Conservation (phyloP, 768 basidiomycete genomes). For the Boletellus emodensis region DNA sequence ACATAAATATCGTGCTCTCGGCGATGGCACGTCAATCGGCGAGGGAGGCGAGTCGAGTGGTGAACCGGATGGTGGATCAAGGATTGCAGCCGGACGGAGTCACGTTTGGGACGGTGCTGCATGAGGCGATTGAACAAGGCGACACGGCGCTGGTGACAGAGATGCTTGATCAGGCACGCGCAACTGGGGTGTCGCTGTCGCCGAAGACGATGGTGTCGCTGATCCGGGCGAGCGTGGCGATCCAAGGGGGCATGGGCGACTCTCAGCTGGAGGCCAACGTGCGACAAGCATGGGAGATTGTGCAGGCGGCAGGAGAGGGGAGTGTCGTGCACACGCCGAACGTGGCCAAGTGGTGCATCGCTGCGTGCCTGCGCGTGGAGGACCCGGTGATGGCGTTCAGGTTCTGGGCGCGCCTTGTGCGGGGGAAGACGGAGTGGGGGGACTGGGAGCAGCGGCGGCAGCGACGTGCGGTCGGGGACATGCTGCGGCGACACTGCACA, state of each 20-base stretch:
- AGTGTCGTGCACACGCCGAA: constrained; percentile 40
- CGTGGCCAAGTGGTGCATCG: constrained; percentile 50
- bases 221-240: constrained; percentile 39
- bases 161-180: constrained; percentile 40
- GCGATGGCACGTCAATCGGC: constrained; percentile 51
- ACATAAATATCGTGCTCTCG: constrained; percentile 60
- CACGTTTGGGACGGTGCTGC: constrained; percentile 60
- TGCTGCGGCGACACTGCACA: constrained; percentile 29
- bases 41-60: constrained; percentile 39
- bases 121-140: constrained; percentile 46
- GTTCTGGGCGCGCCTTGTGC: constrained; percentile 55
- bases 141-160: constrained; percentile 42
- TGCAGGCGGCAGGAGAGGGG: constrained; percentile 36
- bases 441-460: constrained; percentile 43
- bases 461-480: constrained; percentile 39
- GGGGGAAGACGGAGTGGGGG: constrained; percentile 42
- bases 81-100: constrained; percentile 51
- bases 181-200: constrained; percentile 37
- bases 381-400: constrained; percentile 52
- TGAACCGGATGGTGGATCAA: constrained; percentile 47
- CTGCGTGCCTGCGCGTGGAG: constrained; percentile 44
- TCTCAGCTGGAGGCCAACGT: constrained; percentile 34
- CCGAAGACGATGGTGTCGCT: constrained; percentile 48
- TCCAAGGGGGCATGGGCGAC: constrained; percentile 24
- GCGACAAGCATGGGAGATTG: constrained; percentile 38